Base-by-base conservation (phyloP, 495 filamentous ascomycete species). In the Penicilliopsis zonata region DNA sequence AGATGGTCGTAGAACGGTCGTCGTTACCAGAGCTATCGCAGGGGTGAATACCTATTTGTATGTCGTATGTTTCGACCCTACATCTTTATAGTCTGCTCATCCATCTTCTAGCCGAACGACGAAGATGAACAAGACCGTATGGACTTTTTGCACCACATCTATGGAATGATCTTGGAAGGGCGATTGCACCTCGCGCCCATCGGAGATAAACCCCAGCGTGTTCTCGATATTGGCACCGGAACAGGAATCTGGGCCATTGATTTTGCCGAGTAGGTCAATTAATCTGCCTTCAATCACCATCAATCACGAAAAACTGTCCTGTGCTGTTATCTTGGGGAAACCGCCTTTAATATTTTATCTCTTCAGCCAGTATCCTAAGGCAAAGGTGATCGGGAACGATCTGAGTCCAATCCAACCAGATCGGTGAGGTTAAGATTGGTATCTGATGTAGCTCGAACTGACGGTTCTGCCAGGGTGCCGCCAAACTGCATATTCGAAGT, bases 91-190 rank as follows among this genome's bases (percentile, higher is more conserved):
- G n/a, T n/a, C n/a, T n/a, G n/a, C n/a, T n/a, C n/a, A n/a, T n/a
- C n/a, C n/a, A n/a, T n/a, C n/a, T n/a, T n/a, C n/a, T n/a, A n/a
- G n/a, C 58, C 58, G 13, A 63, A 63, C 31, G 58, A 63, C 30
- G 58, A 63, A 40, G 55, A 57, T 27, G 78, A 86, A 52, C 74
- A 82, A 49, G 78, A 83, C 39, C 70, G 81, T 15, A 67, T 85
- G 34, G 79, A 83, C 41, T 54, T 83, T 42, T 64, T 74, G n/a
- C 61, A 69, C 39, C 66, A 70, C 26, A 56, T 67, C 37, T 69
- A 66, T 30, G 39, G 56, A 25, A 55, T 71, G 38, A 48, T 69
- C 3, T 53, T 77, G 0, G 63, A 67, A 33, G 73, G 68, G 12
- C 65, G 60, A 24, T 49, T 79, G 3, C 52, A 57, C 34, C 47